Evolutionary conservation across 495 filamentous ascomycete genomes (phyloP), one percentile per base, ranked within the genome.

Genomic region (Lepraria neglecta): DNA sequence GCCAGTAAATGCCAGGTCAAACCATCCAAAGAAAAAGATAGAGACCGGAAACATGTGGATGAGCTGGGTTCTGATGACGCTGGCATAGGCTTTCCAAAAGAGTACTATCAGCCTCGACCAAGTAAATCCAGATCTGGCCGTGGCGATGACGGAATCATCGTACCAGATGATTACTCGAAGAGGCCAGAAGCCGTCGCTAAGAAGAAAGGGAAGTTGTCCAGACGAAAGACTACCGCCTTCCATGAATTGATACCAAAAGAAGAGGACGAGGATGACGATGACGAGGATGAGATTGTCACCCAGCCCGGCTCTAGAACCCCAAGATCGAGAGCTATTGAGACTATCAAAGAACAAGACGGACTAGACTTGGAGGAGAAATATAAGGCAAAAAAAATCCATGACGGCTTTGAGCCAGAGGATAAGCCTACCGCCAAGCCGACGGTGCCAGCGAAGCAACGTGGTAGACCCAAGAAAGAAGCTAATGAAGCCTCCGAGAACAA

Each of bases 91-190:
- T n/a, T 71, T 1, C 69, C 64, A 3, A 61, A 53, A 44, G 69
- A 71, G 54, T 38, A 67, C 15, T 71, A 71, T 40, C 48, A 68
- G 56, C 69, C 69, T 5, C 53, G 69, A 19, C 69, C 69, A 38
- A 71, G 65, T 45, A 64, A 67, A 31, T 68, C 66, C 2, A 57
- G 65, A 27, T 61, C 62, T 24, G 56, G 51, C 7, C 56, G 17
- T 31, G 33, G 31, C 1, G 38, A 59, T 5, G 56, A 58, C 33
- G 61, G 67, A 19, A 1, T 69, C 6, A 6, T 68, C 2, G 48
- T 65, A 19, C 61, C 68, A 15, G 44, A 46, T 12, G 67, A 70
- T 35, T 70, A 67, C 45, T 70, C 68, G 10, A 70, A 70, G 47
- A 50, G 57, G 24, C 68, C 68, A n/a, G 68, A 70, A 62, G 47